Conservation (phyloP, 2,329 filamentous ascomycete genomes). For the Bipolaris zeicola region DNA sequence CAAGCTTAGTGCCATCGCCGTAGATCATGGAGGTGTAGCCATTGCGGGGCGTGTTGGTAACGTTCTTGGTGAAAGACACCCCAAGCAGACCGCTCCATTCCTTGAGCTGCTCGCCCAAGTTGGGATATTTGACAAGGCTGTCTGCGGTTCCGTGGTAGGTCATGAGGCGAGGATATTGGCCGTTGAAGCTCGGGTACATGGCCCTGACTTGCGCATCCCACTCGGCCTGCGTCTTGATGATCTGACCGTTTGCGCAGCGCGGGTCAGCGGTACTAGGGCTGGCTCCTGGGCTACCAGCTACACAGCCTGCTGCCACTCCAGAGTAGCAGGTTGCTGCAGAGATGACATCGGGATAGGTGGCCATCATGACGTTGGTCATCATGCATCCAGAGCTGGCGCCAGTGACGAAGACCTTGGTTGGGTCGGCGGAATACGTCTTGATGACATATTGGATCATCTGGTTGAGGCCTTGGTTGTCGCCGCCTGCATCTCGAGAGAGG, state of each 20-base stretch:
- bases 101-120: constrained; percentile 36
- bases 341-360: constrained; percentile 37
- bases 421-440: constrained; percentile 58
- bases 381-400: constrained; percentile 38
- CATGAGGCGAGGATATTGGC: constrained; percentile 44
- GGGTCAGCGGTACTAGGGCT: constrained; percentile 24
- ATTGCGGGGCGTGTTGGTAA: constrained; percentile 28
- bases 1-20: constrained; percentile 34
- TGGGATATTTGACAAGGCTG: constrained; percentile 33
- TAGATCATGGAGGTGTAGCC: constrained; percentile 37
- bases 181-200: constrained; percentile 47
- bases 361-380: constrained; percentile 43
- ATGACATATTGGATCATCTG: constrained; percentile 65
- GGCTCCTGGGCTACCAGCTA: constrained; percentile 51
- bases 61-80: constrained; percentile 20
- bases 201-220: constrained; percentile 44
- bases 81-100: constrained; percentile 36
- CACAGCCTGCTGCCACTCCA: constrained; percentile 37
- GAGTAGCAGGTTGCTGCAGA: constrained; percentile 35
- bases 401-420: constrained; percentile 51
- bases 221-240: constrained; percentile 26
- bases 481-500: constrained; percentile 62
- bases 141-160: constrained; percentile 48
- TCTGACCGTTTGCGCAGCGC: constrained; percentile 27
- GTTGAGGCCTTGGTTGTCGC: constrained; percentile 61